Conservation (phyloP, 257 asterid species). For the Hygrophila difformis region DNA sequence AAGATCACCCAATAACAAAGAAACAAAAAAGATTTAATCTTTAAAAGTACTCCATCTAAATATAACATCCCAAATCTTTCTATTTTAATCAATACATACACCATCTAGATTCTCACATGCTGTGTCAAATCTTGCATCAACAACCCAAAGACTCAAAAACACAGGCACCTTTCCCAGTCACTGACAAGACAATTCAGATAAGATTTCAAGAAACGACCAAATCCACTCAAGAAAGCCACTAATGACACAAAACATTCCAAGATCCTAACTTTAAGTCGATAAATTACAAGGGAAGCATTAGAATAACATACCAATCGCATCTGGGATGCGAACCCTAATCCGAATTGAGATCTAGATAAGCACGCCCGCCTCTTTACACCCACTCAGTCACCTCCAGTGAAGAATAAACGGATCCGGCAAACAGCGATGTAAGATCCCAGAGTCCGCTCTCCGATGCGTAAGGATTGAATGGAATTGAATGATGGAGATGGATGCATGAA, state of each 20-base stretch:
- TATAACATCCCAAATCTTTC: constrained; percentile 16
- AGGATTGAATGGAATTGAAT: too few relatives aligned
- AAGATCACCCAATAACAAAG: constrained; percentile 1
- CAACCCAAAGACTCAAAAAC: constrained; percentile 9
- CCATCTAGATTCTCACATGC: too few relatives aligned
- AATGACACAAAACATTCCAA: too few relatives aligned
- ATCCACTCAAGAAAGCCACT: too few relatives aligned
- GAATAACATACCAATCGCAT: constrained; percentile 43
- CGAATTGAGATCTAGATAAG: constrained; percentile 27
- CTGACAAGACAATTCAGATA: too few relatives aligned
- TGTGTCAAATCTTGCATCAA: too few relatives aligned
- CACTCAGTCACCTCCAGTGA: neutral
- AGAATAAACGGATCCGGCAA: constrained; percentile 21
- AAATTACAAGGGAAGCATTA: too few relatives aligned
- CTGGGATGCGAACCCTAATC: constrained; percentile 24
- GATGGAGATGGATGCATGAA: too few relatives aligned
- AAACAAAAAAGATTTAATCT: constrained; percentile 10
- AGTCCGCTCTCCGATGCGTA: too few relatives aligned
- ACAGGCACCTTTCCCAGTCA: too few relatives aligned
- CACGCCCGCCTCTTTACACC: constrained; percentile 14
- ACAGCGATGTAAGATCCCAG: constrained; percentile 6
- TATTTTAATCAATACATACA: constrained; percentile 10
- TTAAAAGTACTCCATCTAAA: constrained; percentile 11
- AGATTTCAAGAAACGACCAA: too few relatives aligned
- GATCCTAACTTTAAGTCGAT: neutral